phyloP scores from a whole-genome alignment of 2,329 filamentous ascomycete genomes.

The Fusarium sulawesiense region DNA sequence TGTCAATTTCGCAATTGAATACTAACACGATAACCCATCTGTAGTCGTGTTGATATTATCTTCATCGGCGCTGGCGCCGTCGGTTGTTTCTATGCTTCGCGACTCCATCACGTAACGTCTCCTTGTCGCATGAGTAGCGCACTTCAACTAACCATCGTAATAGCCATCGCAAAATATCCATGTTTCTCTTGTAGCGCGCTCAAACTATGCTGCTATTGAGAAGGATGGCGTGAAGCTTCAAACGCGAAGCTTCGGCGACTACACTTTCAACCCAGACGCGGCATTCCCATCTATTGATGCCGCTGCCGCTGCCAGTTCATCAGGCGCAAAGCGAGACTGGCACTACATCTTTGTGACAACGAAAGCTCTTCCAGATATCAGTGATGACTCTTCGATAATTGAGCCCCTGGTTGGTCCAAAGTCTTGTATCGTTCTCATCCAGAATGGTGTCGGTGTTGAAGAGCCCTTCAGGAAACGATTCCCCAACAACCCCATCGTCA shows the following conservation, averaged over 20 bases:
- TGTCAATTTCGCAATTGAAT: neutral
- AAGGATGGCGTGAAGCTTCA: constrained; percentile 70
- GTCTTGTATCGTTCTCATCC: constrained; percentile 73
- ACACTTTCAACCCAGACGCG: constrained; percentile 69
- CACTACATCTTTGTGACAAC: constrained; percentile 78
- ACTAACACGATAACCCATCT: constrained; percentile 17
- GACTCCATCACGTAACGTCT: constrained; percentile 67
- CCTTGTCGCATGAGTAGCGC: constrained; percentile 4
- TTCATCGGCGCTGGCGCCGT: constrained; percentile 79
- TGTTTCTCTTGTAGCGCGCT: constrained; percentile 78
- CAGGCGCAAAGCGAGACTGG: constrained; percentile 46
- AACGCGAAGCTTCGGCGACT: constrained; percentile 75
- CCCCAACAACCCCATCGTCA: constrained; percentile 69
- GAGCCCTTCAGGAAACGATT: constrained; percentile 73
- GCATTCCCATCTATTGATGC: constrained; percentile 71
- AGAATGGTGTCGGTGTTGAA: constrained; percentile 79
- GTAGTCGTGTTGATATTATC: constrained; percentile 63
- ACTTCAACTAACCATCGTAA: constrained; percentile 14
- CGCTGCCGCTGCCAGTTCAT: constrained; percentile 53
- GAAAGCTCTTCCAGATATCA: constrained; percentile 74
- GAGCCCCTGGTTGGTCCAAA: constrained; percentile 66
- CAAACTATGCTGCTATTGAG: constrained; percentile 75
- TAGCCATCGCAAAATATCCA: constrained; percentile 63
- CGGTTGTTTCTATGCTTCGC: constrained; percentile 77
- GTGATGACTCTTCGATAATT: constrained; percentile 71